phyloP scores from a whole-genome alignment of 257 asterid species.

The Echites panduratus region DNA sequence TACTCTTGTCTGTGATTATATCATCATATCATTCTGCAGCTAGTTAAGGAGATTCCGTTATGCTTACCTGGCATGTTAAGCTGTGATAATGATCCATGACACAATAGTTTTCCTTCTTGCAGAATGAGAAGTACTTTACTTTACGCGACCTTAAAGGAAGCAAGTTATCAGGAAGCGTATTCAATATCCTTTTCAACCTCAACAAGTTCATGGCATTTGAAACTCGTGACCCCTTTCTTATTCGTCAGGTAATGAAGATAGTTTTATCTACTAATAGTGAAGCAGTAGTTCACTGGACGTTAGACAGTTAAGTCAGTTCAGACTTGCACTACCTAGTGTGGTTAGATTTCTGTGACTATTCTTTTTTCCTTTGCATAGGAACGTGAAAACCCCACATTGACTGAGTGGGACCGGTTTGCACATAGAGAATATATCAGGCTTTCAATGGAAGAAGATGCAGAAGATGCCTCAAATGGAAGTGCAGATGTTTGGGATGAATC shows the following conservation, averaged over 20 bases:
- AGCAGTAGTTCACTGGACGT: not conserved
- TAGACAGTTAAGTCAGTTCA: not conserved
- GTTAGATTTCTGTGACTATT: constrained; percentile 2
- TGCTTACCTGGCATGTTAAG: constrained; percentile 4
- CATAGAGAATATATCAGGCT: constrained; percentile 98
- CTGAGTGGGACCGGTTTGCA: constrained; percentile 99
- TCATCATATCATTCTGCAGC: not conserved
- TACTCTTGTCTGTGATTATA: not conserved
- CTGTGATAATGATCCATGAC: constrained; percentile 14
- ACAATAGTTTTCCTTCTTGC: constrained; percentile 27
- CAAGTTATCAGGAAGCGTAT: constrained; percentile 85
- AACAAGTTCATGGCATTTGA: constrained; percentile 99
- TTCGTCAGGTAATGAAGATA: constrained; percentile 96
- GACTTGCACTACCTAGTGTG: not conserved
- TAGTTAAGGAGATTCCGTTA: not conserved
- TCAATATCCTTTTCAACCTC: constrained; percentile 92
- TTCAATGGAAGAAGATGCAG: constrained; percentile 99
- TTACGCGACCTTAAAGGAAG: constrained; percentile 80
- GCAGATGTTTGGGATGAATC: constrained; percentile 99
- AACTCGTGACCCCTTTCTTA: constrained; percentile 95
- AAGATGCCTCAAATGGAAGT: constrained; percentile 99
- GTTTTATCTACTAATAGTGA: not conserved
- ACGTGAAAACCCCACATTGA: constrained; percentile 96
- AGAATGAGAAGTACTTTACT: constrained; percentile 81
- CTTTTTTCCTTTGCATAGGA: constrained; percentile 50